These are phyloP conservation scores for Lasiodiplodia sp. DNA, from an alignment of 2,329 filamentous ascomycete species.

Conservation along the genomic window DNA sequence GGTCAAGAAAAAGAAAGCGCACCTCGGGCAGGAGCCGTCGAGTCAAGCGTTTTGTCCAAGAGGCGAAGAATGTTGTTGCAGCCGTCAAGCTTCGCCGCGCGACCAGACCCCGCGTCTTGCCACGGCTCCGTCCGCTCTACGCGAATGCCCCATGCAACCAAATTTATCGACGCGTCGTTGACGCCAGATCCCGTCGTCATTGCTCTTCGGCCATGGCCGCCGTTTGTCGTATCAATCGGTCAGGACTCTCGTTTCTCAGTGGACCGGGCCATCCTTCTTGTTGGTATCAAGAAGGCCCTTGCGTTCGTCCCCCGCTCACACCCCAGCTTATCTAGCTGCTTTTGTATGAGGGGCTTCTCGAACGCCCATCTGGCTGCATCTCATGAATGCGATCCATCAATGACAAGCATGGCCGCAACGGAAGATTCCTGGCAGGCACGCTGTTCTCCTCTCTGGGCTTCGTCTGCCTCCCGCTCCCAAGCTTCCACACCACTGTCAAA, in stretches of 20 bases:
- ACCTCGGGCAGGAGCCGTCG: neutral
- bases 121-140: neutral
- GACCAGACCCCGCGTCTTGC: neutral
- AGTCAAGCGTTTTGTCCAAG: conserved; percentile 25
- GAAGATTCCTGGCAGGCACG: neutral
- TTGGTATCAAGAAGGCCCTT: conserved; percentile 6
- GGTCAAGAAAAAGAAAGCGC: neutral
- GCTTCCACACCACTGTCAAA: conserved; percentile 12
- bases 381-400: neutral
- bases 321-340: neutral
- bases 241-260: neutral
- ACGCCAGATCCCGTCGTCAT: conserved; percentile 6
- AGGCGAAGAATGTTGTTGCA: conserved; percentile 1
- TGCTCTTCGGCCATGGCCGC: conserved; percentile 11
- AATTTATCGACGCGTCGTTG: neutral
- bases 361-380: neutral
- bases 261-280: neutral
- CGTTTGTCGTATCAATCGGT: neutral
- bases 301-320: neutral
- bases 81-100: conserved; percentile 19
- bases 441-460: neutral
- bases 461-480: neutral
- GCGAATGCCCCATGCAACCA: neutral
- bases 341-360: neutral
- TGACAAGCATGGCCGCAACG: neutral